phyloP scores from a whole-genome alignment of 768 basidiomycete genomes.

The Suillus variegatus region DNA sequence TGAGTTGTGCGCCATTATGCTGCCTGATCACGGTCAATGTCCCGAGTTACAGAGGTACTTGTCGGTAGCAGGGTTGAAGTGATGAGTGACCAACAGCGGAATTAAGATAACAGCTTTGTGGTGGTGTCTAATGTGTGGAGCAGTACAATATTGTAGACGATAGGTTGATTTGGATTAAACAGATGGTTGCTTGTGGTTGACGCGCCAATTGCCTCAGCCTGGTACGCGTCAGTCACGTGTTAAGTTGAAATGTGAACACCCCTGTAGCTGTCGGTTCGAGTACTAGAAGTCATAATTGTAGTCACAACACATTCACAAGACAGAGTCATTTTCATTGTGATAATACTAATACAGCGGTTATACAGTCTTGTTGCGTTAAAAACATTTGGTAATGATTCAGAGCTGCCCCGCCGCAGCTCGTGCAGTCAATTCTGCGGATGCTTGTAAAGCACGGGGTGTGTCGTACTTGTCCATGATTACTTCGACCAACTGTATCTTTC shows the following conservation, averaged over 20 bases:
- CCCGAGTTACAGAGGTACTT: neutral
- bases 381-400: conserved; percentile 1
- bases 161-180: neutral
- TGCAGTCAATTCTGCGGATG: conserved; percentile 43
- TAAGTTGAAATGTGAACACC: neutral
- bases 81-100: neutral
- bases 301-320: neutral
- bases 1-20: conserved; percentile 14
- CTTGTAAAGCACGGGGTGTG: conserved; percentile 63
- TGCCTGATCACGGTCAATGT: neutral
- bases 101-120: neutral
- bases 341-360: neutral
- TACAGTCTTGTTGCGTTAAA: neutral
- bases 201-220: neutral
- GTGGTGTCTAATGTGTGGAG: neutral
- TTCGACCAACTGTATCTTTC: conserved; percentile 79
- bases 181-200: neutral
- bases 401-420: conserved; percentile 18
- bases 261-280: neutral
- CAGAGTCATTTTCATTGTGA: neutral
- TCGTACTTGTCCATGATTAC: conserved; percentile 74
- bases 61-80: neutral
- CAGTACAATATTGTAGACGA: neutral
- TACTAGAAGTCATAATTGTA: neutral
- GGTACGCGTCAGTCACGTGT: conserved; percentile 31